These are phyloP conservation scores for Cokeromyces recurvatus DNA, from an alignment of 371 early-diverging fungal species.

Conservation along the genomic window DNA sequence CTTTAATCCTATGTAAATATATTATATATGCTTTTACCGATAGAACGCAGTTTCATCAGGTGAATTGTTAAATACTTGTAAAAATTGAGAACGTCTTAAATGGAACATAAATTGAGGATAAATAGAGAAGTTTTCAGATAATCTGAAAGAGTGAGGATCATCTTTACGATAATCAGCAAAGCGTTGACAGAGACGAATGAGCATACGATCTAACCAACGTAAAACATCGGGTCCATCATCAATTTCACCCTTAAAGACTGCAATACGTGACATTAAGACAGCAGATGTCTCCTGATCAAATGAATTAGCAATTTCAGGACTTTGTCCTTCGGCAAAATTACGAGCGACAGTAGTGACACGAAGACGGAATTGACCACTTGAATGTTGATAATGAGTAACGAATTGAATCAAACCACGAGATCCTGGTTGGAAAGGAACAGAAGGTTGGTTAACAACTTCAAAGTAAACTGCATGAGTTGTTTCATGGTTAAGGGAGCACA, in stretches of 20 bases:
- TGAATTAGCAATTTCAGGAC: constrained; percentile 84
- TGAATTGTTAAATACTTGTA: constrained; percentile 99
- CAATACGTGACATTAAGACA: constrained; percentile 98
- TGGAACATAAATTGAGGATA: constrained; percentile 99
- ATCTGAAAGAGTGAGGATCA: constrained; percentile 90
- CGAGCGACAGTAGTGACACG: constrained; percentile 96
- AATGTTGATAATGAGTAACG: constrained; percentile 93
- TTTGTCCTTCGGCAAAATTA: constrained; percentile 86
- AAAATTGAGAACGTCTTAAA: constrained; percentile 94
- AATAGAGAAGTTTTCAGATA: constrained; percentile 93
- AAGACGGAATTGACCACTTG: constrained; percentile 85
- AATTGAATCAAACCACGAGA: constrained; percentile 92
- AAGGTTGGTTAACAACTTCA: constrained; percentile 90
- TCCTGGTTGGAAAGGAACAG: constrained; percentile 79
- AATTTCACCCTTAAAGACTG: constrained; percentile 94
- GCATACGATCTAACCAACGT: constrained; percentile 98
- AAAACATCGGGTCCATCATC: constrained; percentile 99
- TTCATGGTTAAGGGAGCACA: constrained; percentile 84
- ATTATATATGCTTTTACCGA: constrained; percentile 23
- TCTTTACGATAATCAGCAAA: constrained; percentile 97
- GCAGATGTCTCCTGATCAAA: constrained; percentile 99
- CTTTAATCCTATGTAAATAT: too few relatives aligned
- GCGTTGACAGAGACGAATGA: constrained; percentile 97
- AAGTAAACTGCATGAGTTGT: constrained; percentile 92
- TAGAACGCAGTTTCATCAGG: constrained; percentile 99